Evolutionary conservation across 192 early-diverging fungal species (phyloP), one percentile per base, ranked within the genome.

Genomic region (Coemansia sp.): DNA sequence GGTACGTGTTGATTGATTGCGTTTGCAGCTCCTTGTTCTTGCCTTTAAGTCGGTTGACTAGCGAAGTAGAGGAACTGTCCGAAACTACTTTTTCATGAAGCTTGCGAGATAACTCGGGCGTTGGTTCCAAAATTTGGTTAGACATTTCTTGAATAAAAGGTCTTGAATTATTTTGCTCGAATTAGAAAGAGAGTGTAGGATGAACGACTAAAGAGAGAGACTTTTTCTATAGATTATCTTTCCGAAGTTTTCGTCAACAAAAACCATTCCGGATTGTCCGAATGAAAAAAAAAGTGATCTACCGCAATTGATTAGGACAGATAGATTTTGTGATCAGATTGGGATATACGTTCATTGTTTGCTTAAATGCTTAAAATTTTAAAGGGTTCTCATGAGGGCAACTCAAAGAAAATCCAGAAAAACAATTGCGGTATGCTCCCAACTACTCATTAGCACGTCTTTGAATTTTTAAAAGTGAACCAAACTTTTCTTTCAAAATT

Each of bases 11-110:
- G 31, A 86, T 84, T n/a, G 85, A 86, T 35, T 68, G 71, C 39
- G 82, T 78, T 37, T 85, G 84, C 26, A 86, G 82, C 28, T 81
- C 79, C 35, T 82, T 82, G 65, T 91, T 83, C 77, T 89, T 91
- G 57, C 68, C 57, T 13, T 37, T 46, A 10, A 78, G 69, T 3
- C 75, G 64, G 54, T 53, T 72, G 20, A 78, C 61, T 6, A 78
- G 46, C 28, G 75, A 78, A 8, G 61, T 31, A n/a, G 65, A 51
- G 0, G 75, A 63, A 45, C 68, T 57, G 45, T 63, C 53, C 40
- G 57, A 57, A 5, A 78, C 75, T 0, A 78, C 70, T 6, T 64
- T 67, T 10, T 67, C 56, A 61, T 78, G 75, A 23, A 78, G 61
- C 4, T 70, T 60, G 53, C 57, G 61, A 47, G 75, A 78, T 1